These are phyloP conservation scores for Rhizopogon vinicolor DNA, from an alignment of 768 basidiomycete species.

Conservation along the genomic window DNA sequence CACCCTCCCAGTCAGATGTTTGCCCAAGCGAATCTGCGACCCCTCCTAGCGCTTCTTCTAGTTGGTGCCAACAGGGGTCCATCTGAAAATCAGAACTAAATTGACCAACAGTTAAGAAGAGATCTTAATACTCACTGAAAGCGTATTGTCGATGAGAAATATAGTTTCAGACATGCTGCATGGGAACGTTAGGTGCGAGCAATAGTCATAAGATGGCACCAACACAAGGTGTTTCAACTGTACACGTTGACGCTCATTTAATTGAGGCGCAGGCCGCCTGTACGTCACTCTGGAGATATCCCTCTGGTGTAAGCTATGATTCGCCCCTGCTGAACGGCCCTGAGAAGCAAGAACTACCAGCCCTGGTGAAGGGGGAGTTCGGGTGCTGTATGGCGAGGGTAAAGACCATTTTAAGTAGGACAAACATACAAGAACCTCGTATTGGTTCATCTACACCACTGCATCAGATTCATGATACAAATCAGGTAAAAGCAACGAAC, in stretches of 20 bases:
- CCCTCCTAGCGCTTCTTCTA: slow-evolving; percentile 14
- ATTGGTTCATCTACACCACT: slow-evolving; percentile 10
- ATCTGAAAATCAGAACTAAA: slow-evolving; percentile 8
- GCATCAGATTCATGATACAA: not conserved
- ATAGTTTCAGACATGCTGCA: slow-evolving; percentile 17
- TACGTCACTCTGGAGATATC: not conserved
- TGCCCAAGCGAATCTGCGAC: slow-evolving; percentile 8
- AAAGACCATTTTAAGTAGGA: slow-evolving; percentile 15
- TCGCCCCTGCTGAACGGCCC: slow-evolving; percentile 3
- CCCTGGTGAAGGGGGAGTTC: not conserved
- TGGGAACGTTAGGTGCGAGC: not conserved
- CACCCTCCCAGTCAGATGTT: slow-evolving; percentile 11
- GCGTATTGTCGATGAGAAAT: slow-evolving; percentile 16
- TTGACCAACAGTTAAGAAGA: not conserved
- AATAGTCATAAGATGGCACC: not conserved
- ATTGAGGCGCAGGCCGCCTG: not conserved
- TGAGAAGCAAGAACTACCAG: not conserved
- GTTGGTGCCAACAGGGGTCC: slow-evolving; percentile 16
- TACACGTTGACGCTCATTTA: slow-evolving; percentile 7
- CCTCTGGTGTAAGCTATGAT: not conserved
- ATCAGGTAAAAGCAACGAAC: not conserved
- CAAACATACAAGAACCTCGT: slow-evolving; percentile 18
- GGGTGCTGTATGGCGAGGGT: not conserved
- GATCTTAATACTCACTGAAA: slow-evolving; percentile 9
- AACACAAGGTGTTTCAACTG: slow-evolving; percentile 15